phyloP scores from a whole-genome alignment of 768 basidiomycete genomes.

The Trametes punicea region DNA sequence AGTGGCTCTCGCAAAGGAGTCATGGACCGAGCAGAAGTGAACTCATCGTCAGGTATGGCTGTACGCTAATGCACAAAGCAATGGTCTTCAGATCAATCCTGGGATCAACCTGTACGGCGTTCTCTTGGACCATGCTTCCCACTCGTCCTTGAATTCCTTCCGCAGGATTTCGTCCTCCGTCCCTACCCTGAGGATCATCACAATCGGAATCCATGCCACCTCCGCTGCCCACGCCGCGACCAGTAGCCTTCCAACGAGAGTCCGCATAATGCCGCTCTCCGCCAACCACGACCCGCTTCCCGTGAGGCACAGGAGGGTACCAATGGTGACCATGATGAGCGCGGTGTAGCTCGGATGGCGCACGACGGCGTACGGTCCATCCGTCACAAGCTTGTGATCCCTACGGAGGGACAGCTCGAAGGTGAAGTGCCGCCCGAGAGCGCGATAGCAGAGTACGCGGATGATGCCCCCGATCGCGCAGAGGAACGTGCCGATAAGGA shows the following conservation, averaged over 20 bases:
- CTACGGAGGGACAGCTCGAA: constrained; percentile 21
- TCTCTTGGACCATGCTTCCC: constrained; percentile 16
- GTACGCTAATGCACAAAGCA: neutral
- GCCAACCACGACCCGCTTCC: constrained; percentile 12
- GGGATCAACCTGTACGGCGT: constrained; percentile 19
- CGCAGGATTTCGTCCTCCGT: constrained; percentile 18
- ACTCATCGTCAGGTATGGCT: neutral
- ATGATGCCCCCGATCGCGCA: constrained; percentile 3
- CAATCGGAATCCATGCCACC: constrained; percentile 4
- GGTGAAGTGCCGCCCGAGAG: constrained; percentile 23
- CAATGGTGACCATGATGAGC: constrained; percentile 12
- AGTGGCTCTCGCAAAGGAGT: too few relatives aligned
- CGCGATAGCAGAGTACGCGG: constrained; percentile 17
- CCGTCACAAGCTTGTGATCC: constrained; percentile 21
- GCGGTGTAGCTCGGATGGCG: constrained; percentile 27
- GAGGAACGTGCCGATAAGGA: constrained; percentile 2
- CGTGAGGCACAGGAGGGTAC: constrained; percentile 11
- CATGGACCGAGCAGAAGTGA: too few relatives aligned
- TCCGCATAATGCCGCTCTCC: constrained; percentile 15
- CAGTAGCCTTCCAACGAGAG: constrained; percentile 2
- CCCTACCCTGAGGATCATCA: constrained; percentile 11
- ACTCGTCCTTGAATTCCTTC: constrained; percentile 16
- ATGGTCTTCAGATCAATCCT: neutral
- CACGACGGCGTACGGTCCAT: constrained; percentile 23
- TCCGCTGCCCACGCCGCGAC: constrained; percentile 11